Evolutionary conservation across 2,329 filamentous ascomycete genomes (phyloP), one percentile per base, ranked within the genome.

Genomic region (Chaetomium sp.): DNA sequence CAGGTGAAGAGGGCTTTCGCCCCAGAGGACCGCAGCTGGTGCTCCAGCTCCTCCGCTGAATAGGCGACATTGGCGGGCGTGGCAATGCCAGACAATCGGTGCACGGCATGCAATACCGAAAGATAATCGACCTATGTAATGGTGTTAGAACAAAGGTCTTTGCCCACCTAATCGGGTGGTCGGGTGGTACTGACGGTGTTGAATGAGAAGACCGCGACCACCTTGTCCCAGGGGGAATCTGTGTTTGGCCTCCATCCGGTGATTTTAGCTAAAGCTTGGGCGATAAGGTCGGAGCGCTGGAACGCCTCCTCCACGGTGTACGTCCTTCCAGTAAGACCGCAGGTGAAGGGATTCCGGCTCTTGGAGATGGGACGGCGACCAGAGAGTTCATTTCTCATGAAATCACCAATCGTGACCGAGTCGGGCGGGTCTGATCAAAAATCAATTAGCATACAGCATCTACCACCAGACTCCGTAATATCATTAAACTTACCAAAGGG

Each of bases 221-320:
- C 87, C 69, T 91, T 90, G 65, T 94, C 88, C 86, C 86, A 94
- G 68, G 91, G 87, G 0, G 82, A 81, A 10, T 86, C 88, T 55
- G 82, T 70, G 62, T 88, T 85, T 6, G 86, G 82, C 46, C 78
- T 70, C 79, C 88, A 91, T 44, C 81, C 84, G 57, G 94, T 78
- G 60, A 88, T 82, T 67, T 87, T 84, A 42, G 80, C 79, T 37
- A 95, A 72, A 27, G 81, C 85, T 56, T 86, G 80, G 12, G 89
- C 80, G 27, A 94, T 76, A 52, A 74, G 76, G 34, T 89, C 84
- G 8, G 87, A 80, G 27, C 87, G 79, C 55, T 84, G 76, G 50
- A 79, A 79, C 45, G 89, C 79, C 62, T 92, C 81, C 35, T 75
- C 62, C 6, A 79, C 76, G 6, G 81, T 81, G 69, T 85, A 88